phyloP scores from a whole-genome alignment of 2,329 filamentous ascomycete species.

The Penicillium hordei region DNA sequence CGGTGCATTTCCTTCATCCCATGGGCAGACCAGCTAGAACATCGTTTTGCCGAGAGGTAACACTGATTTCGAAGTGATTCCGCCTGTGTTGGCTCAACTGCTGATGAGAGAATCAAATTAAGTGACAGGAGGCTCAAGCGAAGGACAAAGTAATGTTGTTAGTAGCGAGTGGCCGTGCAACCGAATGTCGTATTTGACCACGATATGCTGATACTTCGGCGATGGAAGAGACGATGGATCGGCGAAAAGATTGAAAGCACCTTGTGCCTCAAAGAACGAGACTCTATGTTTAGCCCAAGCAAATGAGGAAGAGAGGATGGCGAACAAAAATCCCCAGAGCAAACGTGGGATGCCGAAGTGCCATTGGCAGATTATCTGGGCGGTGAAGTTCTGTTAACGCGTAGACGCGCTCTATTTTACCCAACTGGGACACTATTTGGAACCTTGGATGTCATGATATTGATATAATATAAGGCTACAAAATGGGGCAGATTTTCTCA shows the following conservation, averaged over 20 bases:
- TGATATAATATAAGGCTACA: neutral
- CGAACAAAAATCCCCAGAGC: conserved; percentile 14
- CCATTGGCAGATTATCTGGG: conserved; percentile 13
- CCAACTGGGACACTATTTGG: conserved; percentile 12
- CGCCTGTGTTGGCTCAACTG: neutral
- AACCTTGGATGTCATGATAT: neutral
- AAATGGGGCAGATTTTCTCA: neutral
- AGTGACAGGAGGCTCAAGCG: neutral
- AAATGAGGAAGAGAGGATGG: neutral
- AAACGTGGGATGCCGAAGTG: conserved; percentile 16
- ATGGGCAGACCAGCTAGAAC: neutral
- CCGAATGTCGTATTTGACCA: neutral
- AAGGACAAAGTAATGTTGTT: neutral
- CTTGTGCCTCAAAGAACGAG: neutral
- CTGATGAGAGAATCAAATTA: neutral
- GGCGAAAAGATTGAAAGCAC: neutral
- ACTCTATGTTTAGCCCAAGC: neutral
- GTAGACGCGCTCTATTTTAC: conserved; percentile 27
- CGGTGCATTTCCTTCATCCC: conserved; percentile 21
- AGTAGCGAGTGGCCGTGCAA: conserved; percentile 1
- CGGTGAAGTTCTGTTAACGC: conserved; percentile 22
- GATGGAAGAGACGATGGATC: no score
- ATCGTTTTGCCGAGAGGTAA: neutral
- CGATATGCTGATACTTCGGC: neutral
- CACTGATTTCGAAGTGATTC: neutral